phyloP scores from a whole-genome alignment of 169 alveolate species.

The Cryptosporidium meleagridis region DNA sequence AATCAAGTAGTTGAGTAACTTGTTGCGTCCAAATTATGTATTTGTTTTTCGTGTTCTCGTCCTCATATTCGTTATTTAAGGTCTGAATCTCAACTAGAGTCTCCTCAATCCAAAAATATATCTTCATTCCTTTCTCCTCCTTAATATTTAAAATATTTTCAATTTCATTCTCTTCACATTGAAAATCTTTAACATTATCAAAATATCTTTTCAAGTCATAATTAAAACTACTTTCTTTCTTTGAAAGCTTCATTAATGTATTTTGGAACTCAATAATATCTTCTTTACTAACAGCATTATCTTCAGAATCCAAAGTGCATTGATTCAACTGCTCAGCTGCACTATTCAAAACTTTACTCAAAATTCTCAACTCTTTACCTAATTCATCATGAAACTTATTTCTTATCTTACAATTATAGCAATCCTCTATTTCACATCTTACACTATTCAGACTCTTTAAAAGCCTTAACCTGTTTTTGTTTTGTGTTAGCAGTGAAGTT shows the following conservation, averaged over 20 bases:
- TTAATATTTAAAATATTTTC: slow-evolving; percentile 1
- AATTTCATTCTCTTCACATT: slow-evolving; percentile 2
- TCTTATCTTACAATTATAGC: slow-evolving; percentile 7
- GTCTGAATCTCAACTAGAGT: not conserved
- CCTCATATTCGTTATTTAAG: not conserved
- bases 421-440: not conserved
- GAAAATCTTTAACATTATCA: not conserved
- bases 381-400: not conserved
- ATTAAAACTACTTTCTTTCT: slow-evolving; percentile 20
- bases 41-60: not conserved
- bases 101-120: slow-evolving; percentile 43
- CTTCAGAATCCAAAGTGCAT: slow-evolving; percentile 27
- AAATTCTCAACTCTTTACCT: not conserved
- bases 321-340: slow-evolving; percentile 44
- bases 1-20: slow-evolving; percentile 3
- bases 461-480: not conserved
- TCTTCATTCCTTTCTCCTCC: not conserved
- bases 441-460: not conserved
- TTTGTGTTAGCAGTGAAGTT: slow-evolving; percentile 33
- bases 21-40: slow-evolving; percentile 6
- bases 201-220: not conserved
- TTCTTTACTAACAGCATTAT: not conserved
- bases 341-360: slow-evolving; percentile 1
- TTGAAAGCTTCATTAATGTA: not conserved
- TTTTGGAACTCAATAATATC: slow-evolving; percentile 31